phyloP scores from a whole-genome alignment of 129 eudicot genomes.

The Artemisia annua region DNA sequence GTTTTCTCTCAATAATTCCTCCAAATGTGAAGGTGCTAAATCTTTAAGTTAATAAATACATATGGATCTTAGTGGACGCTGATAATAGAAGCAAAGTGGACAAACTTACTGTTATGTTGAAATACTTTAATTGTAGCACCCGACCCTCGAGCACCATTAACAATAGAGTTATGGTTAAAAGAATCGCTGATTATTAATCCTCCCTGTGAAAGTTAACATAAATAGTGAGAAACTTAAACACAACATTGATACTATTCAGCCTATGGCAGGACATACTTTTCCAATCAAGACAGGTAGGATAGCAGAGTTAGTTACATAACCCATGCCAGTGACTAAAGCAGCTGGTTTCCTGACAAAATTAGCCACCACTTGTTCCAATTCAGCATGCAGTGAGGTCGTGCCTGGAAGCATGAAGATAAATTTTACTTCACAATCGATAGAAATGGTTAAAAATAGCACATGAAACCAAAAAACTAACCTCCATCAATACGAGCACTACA shows the following conservation, averaged over 20 bases:
- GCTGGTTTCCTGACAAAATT: no score
- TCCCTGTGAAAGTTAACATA: constrained; percentile 48
- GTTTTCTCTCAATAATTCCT: constrained; percentile 75
- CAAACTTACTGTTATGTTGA: constrained; percentile 84
- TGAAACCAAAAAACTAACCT: constrained; percentile 41
- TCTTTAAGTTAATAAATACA: not conserved
- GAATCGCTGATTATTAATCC: constrained; percentile 88
- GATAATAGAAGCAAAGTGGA: not conserved
- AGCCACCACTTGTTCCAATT: constrained; percentile 89
- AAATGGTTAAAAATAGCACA: no score
- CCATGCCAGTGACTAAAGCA: no score
- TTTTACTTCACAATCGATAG: not conserved
- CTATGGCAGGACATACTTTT: no score
- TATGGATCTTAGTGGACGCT: not conserved
- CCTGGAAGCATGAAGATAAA: constrained; percentile 44
- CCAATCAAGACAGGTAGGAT: no score
- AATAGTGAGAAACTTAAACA: constrained; percentile 6
- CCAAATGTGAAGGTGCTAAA: constrained; percentile 78
- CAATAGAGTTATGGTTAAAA: constrained; percentile 83
- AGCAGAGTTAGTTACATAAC: no score
- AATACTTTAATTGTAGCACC: constrained; percentile 80
- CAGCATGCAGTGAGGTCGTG: constrained; percentile 67
- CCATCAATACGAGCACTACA: constrained; percentile 91
- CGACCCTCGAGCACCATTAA: constrained; percentile 95
- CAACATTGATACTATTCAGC: not conserved